Conservation (phyloP, 495 filamentous ascomycete species). For the Aspergillus indologenus region DNA sequence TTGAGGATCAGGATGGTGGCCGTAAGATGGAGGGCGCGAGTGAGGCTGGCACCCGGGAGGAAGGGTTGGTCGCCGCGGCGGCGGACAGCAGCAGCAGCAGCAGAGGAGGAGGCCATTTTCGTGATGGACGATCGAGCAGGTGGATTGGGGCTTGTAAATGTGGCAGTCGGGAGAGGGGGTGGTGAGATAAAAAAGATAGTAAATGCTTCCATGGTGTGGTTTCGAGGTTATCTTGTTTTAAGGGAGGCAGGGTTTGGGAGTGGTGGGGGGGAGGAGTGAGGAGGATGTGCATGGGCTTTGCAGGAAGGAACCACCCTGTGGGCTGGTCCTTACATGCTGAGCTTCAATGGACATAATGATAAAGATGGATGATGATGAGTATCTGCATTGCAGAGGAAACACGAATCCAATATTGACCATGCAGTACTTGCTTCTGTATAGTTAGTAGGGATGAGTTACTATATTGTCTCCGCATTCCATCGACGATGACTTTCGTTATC, state of each 20-base stretch:
- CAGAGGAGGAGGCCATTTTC: neutral
- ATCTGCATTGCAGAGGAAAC: no score
- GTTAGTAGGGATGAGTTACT: no score
- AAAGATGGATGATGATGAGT: no score
- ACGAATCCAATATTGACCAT: no score
- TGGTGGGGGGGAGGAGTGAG: neutral
- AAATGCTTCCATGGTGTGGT: neutral
- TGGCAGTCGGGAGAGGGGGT: neutral
- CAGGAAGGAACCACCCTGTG: neutral
- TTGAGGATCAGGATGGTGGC: conserved; percentile 15
- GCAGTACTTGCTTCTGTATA: no score
- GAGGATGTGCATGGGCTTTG: neutral
- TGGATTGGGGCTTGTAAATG: neutral
- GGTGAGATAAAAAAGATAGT: neutral
- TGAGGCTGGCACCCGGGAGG: neutral
- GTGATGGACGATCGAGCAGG: neutral
- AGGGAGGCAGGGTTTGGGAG: neutral
- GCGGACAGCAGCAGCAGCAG: no score
- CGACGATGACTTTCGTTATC: neutral
- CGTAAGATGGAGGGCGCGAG: neutral
- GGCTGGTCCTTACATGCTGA: neutral
- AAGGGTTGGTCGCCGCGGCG: neutral
- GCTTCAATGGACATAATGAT: no score
- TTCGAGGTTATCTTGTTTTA: neutral
- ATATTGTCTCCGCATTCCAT: conserved; percentile 1